These are phyloP conservation scores for Ascochyta rabiei DNA, from an alignment of 2,329 filamentous ascomycete species.

Conservation along the genomic window DNA sequence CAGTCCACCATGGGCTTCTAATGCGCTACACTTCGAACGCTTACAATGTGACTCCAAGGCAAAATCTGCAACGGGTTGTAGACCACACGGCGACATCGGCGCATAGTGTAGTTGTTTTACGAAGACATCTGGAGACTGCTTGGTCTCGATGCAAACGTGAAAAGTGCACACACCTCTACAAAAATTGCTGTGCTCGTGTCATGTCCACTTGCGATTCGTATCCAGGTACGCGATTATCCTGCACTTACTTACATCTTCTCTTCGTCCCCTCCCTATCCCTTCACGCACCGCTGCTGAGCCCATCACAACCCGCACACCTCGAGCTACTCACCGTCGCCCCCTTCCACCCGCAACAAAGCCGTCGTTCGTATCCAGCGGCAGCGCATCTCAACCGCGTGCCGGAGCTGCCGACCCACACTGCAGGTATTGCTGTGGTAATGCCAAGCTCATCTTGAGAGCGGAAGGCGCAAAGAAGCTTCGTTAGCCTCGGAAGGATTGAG, in stretches of 20 bases:
- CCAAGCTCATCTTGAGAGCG: constrained; percentile 14
- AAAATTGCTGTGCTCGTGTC: constrained; percentile 9
- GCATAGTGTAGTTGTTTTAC: constrained; percentile 7
- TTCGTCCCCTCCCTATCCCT: background rate
- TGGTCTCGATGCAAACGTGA: constrained; percentile 7
- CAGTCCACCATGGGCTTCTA: constrained; percentile 3
- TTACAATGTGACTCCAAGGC: constrained; percentile 1
- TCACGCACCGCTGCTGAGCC: background rate
- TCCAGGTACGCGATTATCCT: background rate
- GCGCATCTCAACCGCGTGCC: background rate
- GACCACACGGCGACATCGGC: constrained; percentile 15
- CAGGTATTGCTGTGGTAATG: constrained; percentile 11
- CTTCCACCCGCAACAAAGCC: constrained; percentile 2
- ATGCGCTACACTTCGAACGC: background rate
- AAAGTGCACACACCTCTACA: constrained; percentile 15
- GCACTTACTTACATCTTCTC: background rate
- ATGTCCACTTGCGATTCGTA: constrained; percentile 8
- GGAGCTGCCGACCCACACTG: background rate
- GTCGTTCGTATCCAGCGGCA: constrained; percentile 6
- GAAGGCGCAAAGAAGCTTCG: constrained; percentile 16
- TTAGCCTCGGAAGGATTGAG: background rate
- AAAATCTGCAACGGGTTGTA: constrained; percentile 9
- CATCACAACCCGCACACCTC: constrained; percentile 1
- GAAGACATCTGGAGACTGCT: constrained; percentile 6
- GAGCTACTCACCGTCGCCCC: constrained; percentile 4